phyloP scores from a whole-genome alignment of 1,284 basidiomycete species.

The Sporisorium exsertum region DNA sequence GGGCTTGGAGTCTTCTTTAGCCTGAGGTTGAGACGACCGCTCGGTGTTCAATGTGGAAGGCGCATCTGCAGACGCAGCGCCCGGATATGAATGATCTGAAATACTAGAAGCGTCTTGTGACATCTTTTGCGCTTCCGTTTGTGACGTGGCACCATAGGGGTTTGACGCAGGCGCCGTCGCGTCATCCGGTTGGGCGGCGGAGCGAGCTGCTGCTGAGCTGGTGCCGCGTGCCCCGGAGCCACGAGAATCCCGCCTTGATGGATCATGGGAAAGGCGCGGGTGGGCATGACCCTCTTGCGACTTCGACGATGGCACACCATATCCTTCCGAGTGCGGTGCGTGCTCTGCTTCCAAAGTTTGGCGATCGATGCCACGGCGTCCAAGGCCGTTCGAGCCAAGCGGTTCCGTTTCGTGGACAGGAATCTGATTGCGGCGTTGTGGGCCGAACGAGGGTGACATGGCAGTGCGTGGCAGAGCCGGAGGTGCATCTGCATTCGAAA shows the following conservation, averaged over 20 bases:
- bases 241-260: not conserved
- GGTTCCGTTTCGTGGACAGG: constrained; percentile 6
- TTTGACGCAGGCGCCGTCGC: not conserved
- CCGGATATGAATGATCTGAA: not conserved
- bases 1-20: not conserved
- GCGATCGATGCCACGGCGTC: not conserved
- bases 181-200: not conserved
- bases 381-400: constrained; percentile 10
- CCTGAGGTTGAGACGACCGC: not conserved
- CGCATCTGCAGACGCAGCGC: not conserved
- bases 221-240: not conserved
- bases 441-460: constrained; percentile 20
- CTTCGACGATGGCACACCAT: no score
- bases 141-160: not conserved
- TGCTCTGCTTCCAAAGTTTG: not conserved
- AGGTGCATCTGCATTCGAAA: constrained; percentile 14
- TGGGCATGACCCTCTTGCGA: not conserved
- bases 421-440: constrained; percentile 17
- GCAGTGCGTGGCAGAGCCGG: constrained; percentile 24
- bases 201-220: not conserved
- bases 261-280: not conserved
- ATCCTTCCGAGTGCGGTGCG: not conserved
- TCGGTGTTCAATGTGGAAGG: not conserved
- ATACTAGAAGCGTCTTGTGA: not conserved
- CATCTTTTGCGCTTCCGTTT: not conserved